Evolutionary conservation across 306 rosid genomes (phyloP).

Genomic region (Trichosanthes cucumerina): DNA sequence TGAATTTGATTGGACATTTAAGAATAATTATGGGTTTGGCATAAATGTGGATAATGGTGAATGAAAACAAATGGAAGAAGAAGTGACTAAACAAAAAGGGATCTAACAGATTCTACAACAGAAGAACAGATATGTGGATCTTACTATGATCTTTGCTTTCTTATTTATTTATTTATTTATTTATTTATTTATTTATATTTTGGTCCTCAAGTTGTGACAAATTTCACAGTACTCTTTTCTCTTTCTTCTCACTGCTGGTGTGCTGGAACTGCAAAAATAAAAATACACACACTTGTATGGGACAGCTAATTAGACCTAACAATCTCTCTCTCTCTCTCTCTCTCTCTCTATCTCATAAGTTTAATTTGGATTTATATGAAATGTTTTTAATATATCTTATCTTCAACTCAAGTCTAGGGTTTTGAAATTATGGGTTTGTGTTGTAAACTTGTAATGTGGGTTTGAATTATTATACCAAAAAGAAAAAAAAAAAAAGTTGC

Average conservation of each 20-base stretch:
- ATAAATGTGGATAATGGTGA: background rate
- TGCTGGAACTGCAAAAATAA: background rate
- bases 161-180: background rate
- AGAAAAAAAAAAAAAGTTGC: too few relatives aligned
- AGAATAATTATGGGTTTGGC: constrained; percentile 2
- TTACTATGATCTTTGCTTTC: background rate
- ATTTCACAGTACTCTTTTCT: background rate
- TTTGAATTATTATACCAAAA: too few relatives aligned
- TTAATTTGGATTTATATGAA: background rate
- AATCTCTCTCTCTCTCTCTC: background rate
- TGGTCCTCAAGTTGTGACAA: background rate
- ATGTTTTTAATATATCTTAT: background rate
- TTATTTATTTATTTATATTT: background rate
- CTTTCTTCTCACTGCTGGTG: background rate
- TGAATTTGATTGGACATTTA: background rate
- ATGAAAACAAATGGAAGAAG: constrained; percentile 9
- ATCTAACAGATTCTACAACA: background rate
- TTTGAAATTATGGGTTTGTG: background rate
- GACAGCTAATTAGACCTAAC: background rate
- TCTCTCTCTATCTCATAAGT: background rate
- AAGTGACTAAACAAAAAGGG: background rate
- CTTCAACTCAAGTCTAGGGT: background rate
- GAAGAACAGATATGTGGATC: background rate
- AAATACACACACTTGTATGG: background rate
- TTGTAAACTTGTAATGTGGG: too few relatives aligned